Percentiles rank a stretch among this genome's conserved stretches.
Evolutionary conservation across 257 asterid species (phyloP).

Genomic region (Hygrophila difformis): DNA sequence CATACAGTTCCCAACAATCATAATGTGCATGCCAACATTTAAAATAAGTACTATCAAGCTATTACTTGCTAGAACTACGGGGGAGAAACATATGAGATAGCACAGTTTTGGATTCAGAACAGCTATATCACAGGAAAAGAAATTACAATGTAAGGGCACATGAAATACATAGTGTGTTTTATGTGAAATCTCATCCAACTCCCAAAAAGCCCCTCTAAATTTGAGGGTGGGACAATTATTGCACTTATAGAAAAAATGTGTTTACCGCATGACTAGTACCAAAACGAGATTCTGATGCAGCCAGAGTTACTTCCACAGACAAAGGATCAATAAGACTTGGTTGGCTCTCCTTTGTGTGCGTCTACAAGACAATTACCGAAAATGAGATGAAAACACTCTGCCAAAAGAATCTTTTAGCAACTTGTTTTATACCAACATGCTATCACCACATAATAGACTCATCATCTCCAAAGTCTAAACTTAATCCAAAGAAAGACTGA

Average conservation of each 20-base stretch:
- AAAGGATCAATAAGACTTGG: conserved; percentile 21
- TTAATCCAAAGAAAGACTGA: too few species aligned
- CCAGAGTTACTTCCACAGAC: conserved; percentile 36
- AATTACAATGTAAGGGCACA: not conserved
- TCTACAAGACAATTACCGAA: conserved; percentile 39
- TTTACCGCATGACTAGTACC: conserved; percentile 75
- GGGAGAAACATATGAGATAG: not conserved
- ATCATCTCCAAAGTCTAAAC: too few species aligned
- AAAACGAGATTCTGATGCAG: conserved; percentile 63
- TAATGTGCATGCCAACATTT: not conserved
- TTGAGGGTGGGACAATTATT: too few species aligned
- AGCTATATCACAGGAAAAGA: not conserved
- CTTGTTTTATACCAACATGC: conserved; percentile 14
- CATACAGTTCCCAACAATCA: too few species aligned
- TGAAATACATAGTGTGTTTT: too few species aligned
- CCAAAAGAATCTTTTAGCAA: conserved; percentile 3
- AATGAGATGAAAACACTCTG: conserved; percentile 16
- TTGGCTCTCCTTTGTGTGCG: conserved; percentile 67
- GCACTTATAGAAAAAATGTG: conserved; percentile 7
- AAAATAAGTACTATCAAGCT: not conserved
- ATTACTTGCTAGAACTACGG: not conserved
- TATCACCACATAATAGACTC: not conserved
- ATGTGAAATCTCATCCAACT: too few species aligned
- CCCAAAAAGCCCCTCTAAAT: too few species aligned
- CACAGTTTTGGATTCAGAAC: not conserved